These are phyloP conservation scores for Solanum bulbocastanum DNA, from an alignment of 257 asterid species.

Conservation along the genomic window DNA sequence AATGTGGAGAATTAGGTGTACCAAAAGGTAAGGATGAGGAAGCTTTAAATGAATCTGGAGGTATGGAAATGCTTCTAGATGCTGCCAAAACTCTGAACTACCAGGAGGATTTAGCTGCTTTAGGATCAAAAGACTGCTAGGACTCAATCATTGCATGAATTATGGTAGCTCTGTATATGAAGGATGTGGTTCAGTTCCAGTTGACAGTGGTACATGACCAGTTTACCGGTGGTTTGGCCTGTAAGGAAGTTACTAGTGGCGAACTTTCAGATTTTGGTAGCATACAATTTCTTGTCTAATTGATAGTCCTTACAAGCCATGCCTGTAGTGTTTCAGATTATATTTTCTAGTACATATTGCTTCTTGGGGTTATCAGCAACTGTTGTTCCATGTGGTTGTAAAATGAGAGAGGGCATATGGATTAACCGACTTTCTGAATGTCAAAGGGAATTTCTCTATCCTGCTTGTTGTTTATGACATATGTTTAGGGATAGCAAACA, in stretches of 20 bases:
- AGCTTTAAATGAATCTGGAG: conserved; percentile 46
- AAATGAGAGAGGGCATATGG: not conserved
- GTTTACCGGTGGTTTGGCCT: not conserved
- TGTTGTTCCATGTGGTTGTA: conserved; percentile 2
- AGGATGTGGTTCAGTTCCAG: not conserved
- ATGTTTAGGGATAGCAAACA: not conserved
- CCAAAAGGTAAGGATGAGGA: conserved; percentile 15
- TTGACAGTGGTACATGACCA: not conserved
- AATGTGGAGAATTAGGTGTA: conserved; percentile 7
- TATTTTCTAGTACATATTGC: conserved; percentile 2
- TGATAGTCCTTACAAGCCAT: not conserved
- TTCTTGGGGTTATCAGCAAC: not conserved
- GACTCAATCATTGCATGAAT: not conserved
- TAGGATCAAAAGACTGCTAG: conserved; percentile 12
- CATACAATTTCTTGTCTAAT: not conserved
- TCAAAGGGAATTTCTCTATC: not conserved
- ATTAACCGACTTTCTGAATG: not conserved
- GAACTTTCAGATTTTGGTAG: conserved; percentile 5
- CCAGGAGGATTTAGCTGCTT: conserved; percentile 43
- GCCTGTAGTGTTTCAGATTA: not conserved
- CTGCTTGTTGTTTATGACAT: not conserved
- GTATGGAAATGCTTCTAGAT: conserved; percentile 74
- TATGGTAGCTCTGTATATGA: not conserved
- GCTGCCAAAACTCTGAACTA: conserved; percentile 70
- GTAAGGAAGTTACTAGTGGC: not conserved